A percentile compares a stretch with the other conserved stretches of the same genome.
Evolutionary conservation across 2,329 filamentous ascomycete genomes (phyloP).

Genomic region (Arthroderma sp.): DNA sequence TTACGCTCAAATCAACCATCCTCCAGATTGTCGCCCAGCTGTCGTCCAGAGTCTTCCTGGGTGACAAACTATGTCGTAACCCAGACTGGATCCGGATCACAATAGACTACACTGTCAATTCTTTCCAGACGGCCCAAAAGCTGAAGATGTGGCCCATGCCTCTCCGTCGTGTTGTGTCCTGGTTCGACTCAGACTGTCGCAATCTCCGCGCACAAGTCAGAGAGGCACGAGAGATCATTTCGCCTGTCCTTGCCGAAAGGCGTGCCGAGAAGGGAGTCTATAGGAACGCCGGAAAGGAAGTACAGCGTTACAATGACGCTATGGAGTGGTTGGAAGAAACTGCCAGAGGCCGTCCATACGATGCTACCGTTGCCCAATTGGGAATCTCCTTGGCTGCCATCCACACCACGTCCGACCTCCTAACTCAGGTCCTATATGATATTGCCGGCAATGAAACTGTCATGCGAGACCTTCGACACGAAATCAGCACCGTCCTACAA

Average conservation of each 20-base stretch:
- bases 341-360: conserved; percentile 13
- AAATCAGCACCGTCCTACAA: conserved; percentile 12
- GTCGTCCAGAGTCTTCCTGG: conserved; percentile 11
- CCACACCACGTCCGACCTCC: conserved; percentile 15
- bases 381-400: conserved; percentile 14
- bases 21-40: conserved; percentile 12
- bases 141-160: conserved; percentile 7
- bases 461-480: conserved; percentile 11
- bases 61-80: conserved; percentile 11
- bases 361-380: conserved; percentile 13
- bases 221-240: conserved; percentile 11
- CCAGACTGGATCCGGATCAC: conserved; percentile 12
- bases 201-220: conserved; percentile 6
- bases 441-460: conserved; percentile 8
- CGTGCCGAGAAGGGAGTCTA: conserved; percentile 2
- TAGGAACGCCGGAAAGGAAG: conserved; percentile 5
- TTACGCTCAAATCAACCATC: conserved; percentile 8
- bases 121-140: conserved; percentile 11
- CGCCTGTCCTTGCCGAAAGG: conserved; percentile 10
- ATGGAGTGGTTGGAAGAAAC: conserved; percentile 17
- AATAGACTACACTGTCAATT: conserved; percentile 9
- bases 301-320: conserved; percentile 10
- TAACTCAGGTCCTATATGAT: conserved; percentile 14
- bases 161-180: conserved; percentile 6
- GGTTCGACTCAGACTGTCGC: conserved; percentile 9